phyloP scores from a whole-genome alignment of 106 monocot species.

The Hemerocallis citrina region DNA sequence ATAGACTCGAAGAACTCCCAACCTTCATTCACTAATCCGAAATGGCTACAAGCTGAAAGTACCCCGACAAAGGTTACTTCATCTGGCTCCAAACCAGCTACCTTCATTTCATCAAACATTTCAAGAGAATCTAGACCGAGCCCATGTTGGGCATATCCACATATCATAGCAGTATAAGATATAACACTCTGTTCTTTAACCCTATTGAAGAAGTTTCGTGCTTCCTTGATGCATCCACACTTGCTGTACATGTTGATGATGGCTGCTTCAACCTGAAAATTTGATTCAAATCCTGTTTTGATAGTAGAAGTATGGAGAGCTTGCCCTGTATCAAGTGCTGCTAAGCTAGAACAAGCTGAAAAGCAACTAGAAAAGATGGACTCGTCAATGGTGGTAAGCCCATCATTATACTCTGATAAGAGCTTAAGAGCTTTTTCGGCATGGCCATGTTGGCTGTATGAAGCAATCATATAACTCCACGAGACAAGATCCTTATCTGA shows the following conservation, averaged over 20 bases:
- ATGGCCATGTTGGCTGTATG: constrained; percentile 15
- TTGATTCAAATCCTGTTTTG: constrained; percentile 16
- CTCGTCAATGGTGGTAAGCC: constrained; percentile 9
- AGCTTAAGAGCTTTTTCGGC: constrained; percentile 18
- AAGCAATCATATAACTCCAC: constrained; percentile 17
- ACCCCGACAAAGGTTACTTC: constrained; percentile 17
- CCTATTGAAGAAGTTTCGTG: not conserved
- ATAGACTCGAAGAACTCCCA: constrained; percentile 19
- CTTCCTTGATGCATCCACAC: constrained; percentile 17
- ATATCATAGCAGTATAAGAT: constrained; percentile 20
- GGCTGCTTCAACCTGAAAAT: constrained; percentile 9
- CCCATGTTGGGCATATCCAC: constrained; percentile 19
- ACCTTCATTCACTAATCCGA: constrained; percentile 25
- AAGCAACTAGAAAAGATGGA: constrained; percentile 19
- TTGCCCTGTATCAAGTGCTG: constrained; percentile 18
- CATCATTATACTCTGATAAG: constrained; percentile 12
- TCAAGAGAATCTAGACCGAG: constrained; percentile 7
- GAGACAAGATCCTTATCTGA: constrained; percentile 11
- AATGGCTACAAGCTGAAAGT: constrained; percentile 31
- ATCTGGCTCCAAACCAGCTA: constrained; percentile 11
- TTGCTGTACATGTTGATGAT: constrained; percentile 21
- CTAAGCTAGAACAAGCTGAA: constrained; percentile 21
- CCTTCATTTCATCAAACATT: constrained; percentile 14
- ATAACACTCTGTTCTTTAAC: constrained; percentile 12
- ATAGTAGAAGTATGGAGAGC: constrained; percentile 7